These are phyloP conservation scores for Trichoderma guizhouense DNA, from an alignment of 2,329 filamentous ascomycete genomes.

Conservation along the genomic window DNA sequence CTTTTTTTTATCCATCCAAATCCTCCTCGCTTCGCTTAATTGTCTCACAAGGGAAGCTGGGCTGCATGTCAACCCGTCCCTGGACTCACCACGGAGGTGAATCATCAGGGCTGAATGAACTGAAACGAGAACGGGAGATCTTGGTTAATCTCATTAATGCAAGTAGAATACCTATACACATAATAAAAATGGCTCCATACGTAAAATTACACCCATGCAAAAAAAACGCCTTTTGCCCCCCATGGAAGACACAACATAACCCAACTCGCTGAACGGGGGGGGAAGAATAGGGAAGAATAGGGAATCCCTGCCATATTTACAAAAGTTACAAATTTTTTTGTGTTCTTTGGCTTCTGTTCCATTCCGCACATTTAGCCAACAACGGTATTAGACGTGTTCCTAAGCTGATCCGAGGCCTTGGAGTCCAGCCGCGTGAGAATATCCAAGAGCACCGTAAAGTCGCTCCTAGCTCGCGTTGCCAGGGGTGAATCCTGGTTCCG, in stretches of 20 bases:
- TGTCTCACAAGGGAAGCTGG: background rate
- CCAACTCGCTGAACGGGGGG: background rate
- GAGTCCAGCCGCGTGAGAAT: conserved; percentile 41
- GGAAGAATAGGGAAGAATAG: background rate
- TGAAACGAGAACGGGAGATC: background rate
- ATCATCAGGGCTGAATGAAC: background rate
- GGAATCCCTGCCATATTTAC: conserved; percentile 5
- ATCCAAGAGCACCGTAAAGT: conserved; percentile 40
- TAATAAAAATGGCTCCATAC: background rate
- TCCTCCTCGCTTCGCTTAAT: background rate
- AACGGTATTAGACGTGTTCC: conserved; percentile 23
- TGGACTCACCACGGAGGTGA: background rate
- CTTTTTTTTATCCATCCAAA: background rate
- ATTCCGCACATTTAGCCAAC: conserved; percentile 10
- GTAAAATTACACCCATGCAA: background rate
- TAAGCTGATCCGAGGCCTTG: conserved; percentile 41
- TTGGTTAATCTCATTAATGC: conserved; percentile 3
- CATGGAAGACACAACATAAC: background rate
- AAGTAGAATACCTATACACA: background rate
- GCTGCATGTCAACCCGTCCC: background rate
- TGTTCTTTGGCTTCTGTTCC: background rate
- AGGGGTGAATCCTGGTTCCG: conserved; percentile 37
- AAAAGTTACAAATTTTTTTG: background rate
- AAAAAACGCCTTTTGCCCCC: background rate
- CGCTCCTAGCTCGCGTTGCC: conserved; percentile 35